phyloP scores from a whole-genome alignment of 2,329 filamentous ascomycete species.

The Paecilomyces sp. region DNA sequence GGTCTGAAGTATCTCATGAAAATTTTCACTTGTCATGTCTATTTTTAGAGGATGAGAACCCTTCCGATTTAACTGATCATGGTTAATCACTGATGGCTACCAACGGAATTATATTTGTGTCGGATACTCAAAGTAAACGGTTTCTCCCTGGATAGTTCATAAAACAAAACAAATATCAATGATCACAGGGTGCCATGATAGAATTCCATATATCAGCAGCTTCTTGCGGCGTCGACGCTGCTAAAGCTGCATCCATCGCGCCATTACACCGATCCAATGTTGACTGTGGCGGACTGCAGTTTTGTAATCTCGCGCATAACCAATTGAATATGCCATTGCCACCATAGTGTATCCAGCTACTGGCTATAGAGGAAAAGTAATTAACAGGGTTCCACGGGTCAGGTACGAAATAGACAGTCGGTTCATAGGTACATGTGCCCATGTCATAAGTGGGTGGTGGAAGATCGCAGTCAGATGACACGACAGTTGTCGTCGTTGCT shows the following conservation, averaged over 20 bases:
- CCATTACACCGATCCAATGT: neutral
- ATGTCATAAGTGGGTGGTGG: neutral
- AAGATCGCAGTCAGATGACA: neutral
- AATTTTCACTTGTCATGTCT: too few relatives aligned
- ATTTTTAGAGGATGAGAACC: too few relatives aligned
- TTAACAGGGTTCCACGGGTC: neutral
- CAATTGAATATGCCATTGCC: neutral
- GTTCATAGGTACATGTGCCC: neutral
- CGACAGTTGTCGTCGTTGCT: neutral
- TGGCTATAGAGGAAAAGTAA: neutral
- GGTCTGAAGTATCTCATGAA: too few relatives aligned
- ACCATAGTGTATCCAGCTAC: neutral
- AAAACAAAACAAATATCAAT: neutral
- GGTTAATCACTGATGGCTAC: too few relatives aligned
- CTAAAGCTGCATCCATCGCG: neutral
- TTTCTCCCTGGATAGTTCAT: too few relatives aligned
- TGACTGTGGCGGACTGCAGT: neutral
- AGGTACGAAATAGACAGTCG: neutral
- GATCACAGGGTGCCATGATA: neutral
- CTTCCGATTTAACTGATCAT: too few relatives aligned
- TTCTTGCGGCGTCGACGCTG: neutral
- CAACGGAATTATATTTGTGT: too few relatives aligned
- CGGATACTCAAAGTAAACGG: too few relatives aligned
- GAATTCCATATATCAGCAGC: neutral
- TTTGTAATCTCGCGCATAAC: neutral